Base-by-base conservation (phyloP, 805 yeast genomes). In the Ogataea parapolymorpha region DNA sequence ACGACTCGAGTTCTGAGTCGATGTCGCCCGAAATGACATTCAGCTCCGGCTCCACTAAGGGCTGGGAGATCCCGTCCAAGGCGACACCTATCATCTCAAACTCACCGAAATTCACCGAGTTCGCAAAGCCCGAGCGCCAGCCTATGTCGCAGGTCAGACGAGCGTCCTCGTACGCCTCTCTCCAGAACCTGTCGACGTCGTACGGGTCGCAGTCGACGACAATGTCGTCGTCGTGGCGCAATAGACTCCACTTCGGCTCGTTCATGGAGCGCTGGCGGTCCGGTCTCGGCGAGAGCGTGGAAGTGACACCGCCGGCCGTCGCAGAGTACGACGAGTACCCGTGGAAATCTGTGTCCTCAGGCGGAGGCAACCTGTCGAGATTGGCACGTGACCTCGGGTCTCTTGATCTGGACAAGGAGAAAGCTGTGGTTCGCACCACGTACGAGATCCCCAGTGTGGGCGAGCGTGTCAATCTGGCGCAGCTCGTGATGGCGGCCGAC, bases 1-100 rank as follows among this genome's bases (percentile, higher is more conserved):
- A 35, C 2, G 22, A 34, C 8, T 39, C 48, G 5, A 35, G 32
- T 11, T 34, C 43, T 2, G 42, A 32, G 4, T 35, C 51, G 5
- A 17, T 37, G 6, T 48, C 54, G 4, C 49, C 55, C n/a, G 41
- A 41, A 12, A 41, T 40, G 22, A 40, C 26, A 12, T 45, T 48
- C 17, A 48, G 44, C 2, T 37, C 45, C 11, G 46, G 53, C 12
- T 47, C 52, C 13, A 39, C 43, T 36, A 54, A 36, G 25, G 77
- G 77, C 2, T 74, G 79, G 79, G 76, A 70, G 41, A 70, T 73
- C 10, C 60, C 61, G 2, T 37, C 53, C 1, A 56, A 50, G 20
- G 37, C 59, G 2, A 46, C 49, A 2, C 53, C 64, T 6, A 42
- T 48, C 12, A 39, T 48, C 2, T 49, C 62, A 12, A 38, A 38